Percentiles rank a stretch among this genome's conserved stretches.
phyloP scores from a whole-genome alignment of 768 basidiomycete genomes.

The Mycena rosella region DNA sequence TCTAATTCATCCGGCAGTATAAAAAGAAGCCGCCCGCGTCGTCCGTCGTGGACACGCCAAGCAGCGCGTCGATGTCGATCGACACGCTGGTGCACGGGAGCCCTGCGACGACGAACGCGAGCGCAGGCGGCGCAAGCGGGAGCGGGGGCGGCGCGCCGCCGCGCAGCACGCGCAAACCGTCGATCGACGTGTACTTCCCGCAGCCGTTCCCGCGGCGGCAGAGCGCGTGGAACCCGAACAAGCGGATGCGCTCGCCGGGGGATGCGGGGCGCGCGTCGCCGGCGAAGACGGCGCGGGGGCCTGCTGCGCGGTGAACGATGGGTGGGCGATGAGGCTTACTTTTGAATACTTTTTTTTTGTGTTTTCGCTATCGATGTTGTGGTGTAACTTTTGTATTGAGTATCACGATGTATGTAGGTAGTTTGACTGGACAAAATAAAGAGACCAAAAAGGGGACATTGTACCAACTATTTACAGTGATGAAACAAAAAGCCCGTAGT shows the following conservation, averaged over 20 bases:
- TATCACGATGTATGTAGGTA: too few species aligned
- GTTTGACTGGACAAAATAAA: too few species aligned
- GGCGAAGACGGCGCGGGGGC: constrained; percentile 1
- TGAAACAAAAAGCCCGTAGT: too few species aligned
- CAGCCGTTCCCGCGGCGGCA: constrained; percentile 38
- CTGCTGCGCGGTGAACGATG: too few species aligned
- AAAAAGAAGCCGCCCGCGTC: constrained; percentile 61
- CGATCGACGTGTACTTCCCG: constrained; percentile 62
- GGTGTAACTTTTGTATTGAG: too few species aligned
- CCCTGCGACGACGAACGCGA: constrained; percentile 53
- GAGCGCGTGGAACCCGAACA: constrained; percentile 21
- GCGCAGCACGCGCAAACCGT: constrained; percentile 50
- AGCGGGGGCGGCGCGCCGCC: constrained; percentile 18
- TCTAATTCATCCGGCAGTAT: constrained; percentile 54
- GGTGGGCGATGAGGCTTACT: too few species aligned
- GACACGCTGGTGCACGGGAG: constrained; percentile 78
- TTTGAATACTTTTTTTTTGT: too few species aligned
- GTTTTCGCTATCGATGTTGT: too few species aligned
- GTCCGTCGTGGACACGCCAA: constrained; percentile 44
- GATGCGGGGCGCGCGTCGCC: constrained; percentile 8
- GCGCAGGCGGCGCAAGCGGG: constrained; percentile 23
- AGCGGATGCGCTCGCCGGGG: constrained; percentile 28
- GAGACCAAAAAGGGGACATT: too few species aligned
- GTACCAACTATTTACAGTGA: too few species aligned
- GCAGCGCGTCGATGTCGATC: constrained; percentile 63